phyloP scores from a whole-genome alignment of 108 stramenopile genomes.

The Discostella stelligeroides region DNA sequence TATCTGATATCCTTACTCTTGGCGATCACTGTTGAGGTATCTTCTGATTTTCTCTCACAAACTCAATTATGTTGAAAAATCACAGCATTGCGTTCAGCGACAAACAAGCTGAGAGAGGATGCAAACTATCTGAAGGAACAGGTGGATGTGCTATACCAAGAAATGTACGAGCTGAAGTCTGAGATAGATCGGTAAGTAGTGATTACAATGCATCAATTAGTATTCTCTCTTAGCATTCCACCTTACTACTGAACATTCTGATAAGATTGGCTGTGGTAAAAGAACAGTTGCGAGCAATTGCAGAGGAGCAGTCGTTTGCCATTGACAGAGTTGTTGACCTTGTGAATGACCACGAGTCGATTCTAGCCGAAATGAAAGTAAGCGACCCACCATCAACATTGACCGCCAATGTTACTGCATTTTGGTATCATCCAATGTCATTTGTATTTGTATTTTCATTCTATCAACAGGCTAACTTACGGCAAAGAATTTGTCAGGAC shows the following conservation, averaged over 20 bases:
- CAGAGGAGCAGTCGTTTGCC: conserved; percentile 37
- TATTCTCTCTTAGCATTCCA: no score
- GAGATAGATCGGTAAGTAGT: conserved; percentile 28
- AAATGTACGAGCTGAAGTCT: conserved; percentile 14
- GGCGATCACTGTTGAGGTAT: neutral
- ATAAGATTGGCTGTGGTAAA: conserved; percentile 37
- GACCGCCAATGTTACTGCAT: neutral
- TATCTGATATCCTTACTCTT: no score
- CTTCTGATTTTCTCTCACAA: no score
- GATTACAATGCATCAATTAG: no score
- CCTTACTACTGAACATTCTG: no score
- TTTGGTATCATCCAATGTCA: neutral
- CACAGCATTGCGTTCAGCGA: conserved; percentile 20
- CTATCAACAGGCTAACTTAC: conserved; percentile 38
- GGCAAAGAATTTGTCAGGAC: no score
- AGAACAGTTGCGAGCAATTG: conserved; percentile 37
- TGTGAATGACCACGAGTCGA: no score
- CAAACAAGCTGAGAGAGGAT: conserved; percentile 17
- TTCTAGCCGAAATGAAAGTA: no score
- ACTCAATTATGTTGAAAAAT: neutral
- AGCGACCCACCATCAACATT: conserved; percentile 7
- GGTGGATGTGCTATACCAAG: no score
- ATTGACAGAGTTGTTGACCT: conserved; percentile 46
- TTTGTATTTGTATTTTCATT: neutral
- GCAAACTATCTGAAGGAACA: conserved; percentile 13